Base-by-base conservation (phyloP, 148 eudicot species). In the Gaultheria prostrata region DNA sequence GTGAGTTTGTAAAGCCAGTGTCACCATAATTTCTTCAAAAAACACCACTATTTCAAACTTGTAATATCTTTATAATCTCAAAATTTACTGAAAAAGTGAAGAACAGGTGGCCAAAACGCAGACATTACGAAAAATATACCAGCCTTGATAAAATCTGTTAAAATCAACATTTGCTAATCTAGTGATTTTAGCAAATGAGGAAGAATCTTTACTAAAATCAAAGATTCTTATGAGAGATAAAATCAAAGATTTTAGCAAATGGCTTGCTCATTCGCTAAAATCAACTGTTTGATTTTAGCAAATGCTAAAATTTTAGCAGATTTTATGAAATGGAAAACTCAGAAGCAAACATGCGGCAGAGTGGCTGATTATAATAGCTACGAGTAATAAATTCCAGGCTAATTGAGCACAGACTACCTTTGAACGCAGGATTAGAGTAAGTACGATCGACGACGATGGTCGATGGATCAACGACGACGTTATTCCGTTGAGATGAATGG, bases 361-460 rank as follows among this genome's bases (percentile, higher is more conserved):
- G 1, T 1, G 28, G 18, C 72, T 67, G 35, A 67, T 28, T 67
- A 30, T 13, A 4, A 30, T 4, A 12, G 4, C 30, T 13, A 12
- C 8, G 13, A 67, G 78, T 24, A 20, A 10, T 8, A 21, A 0
- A 39, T 0, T 6, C 50, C 14, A 43, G 49, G 77, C 77, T n/a
- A 81, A 77, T 6, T 33, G 12, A n/a, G 69, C n/a, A 50, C 13
- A 49, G 43, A 18, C 17, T 2, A 95, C 98, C 98, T 92, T 90
- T 88, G 57, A 90, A 90, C 15, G 94, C 82, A 21, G 98, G 94
- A 76, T 95, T 95, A 50, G 45, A 46, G 83, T 82, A 90, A 56
- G 91, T 89, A 75, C 84, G 90, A 80, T 91, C 89, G 79, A 78
- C 77, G 0, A 86, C 88, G 45, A 57, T 76, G 13, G 70, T 3